Conservation (phyloP, 2,329 filamentous ascomycete species). For the Colletotrichum cuscutae region DNA sequence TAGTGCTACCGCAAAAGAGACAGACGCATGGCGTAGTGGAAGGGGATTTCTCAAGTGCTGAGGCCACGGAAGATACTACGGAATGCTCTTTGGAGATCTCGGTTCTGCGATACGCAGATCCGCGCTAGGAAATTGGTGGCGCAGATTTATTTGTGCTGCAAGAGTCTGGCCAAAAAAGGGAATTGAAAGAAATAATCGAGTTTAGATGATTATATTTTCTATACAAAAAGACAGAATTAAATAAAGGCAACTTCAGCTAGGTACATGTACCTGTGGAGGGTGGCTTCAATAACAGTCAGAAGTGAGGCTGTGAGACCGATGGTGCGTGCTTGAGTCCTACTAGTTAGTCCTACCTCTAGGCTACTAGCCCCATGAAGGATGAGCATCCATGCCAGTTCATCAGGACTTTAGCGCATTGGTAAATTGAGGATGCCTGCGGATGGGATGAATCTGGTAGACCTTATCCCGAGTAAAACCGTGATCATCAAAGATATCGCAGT, state of each 20-base stretch:
- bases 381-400: neutral
- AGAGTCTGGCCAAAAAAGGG: neutral
- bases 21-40: neutral
- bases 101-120: neutral
- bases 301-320: neutral
- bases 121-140: neutral
- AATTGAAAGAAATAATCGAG: too few relatives aligned
- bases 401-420: neutral
- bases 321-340: neutral
- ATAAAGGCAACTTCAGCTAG: too few relatives aligned
- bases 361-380: neutral
- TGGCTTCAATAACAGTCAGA: neutral
- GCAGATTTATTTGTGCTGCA: neutral
- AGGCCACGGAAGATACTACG: neutral
- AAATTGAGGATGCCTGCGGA: neutral
- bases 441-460: neutral
- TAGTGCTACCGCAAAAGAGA: neutral
- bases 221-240: rapidly evolving
- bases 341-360: neutral
- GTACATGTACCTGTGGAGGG: neutral
- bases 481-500: too few relatives aligned
- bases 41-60: rapidly evolving
- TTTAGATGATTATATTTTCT: too few relatives aligned
- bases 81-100: neutral
- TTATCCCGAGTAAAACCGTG: rapidly evolving